Base-by-base conservation (phyloP, 2,329 filamentous ascomycete species). In the Diaporthe helianthi region DNA sequence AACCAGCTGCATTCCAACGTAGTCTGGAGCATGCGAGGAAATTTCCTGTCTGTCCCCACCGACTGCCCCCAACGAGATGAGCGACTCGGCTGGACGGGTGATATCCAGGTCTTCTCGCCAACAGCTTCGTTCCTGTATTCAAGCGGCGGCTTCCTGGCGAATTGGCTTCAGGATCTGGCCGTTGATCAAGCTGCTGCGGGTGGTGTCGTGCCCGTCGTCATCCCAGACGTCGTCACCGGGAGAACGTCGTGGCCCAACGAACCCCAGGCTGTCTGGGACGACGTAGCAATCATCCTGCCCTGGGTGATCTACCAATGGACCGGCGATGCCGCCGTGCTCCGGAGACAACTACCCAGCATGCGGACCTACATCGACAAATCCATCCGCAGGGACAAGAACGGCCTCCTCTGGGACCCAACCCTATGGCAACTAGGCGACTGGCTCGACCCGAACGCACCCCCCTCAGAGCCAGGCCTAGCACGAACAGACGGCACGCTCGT, bases 41-140 rank as follows among this genome's bases (percentile, higher is more conserved):
- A 89, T 71, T 89, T 90, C 72, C 71, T 89, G 2, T 83, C 81
- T 0, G 76, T 89, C 0, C 86, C 86, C 0, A 89, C 86, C 0
- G 87, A 90, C 72, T 88, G 85, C 71, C 86, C 86, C 0, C 85
- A 87, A 70, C 79, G 85, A 1, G 85, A 88, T 63, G 85, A 88
- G 74, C 79, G 85, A 0, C 75, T 87, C 2, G 83, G 84, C 15
- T 86, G 86, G 87, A 85, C 83, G 0, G 83, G 87, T 17, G 83
- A 87, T 70, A 78, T 81, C 9, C 83, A 83, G 38, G 80, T 82
- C 0, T 89, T 89, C 69, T 77, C 79, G 0, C 83, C 84, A 0
- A 83, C 85, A 0, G 82, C 85, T 0, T 84, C 81, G 52, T 89
- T 84, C 71, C 77, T 90, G 0, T 89, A 85, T 74, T 79, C 87